A percentile compares a stretch with the other conserved stretches of the same genome.
Evolutionary conservation across 2,329 filamentous ascomycete genomes (phyloP).

Genomic region (Fusarium palustre): DNA sequence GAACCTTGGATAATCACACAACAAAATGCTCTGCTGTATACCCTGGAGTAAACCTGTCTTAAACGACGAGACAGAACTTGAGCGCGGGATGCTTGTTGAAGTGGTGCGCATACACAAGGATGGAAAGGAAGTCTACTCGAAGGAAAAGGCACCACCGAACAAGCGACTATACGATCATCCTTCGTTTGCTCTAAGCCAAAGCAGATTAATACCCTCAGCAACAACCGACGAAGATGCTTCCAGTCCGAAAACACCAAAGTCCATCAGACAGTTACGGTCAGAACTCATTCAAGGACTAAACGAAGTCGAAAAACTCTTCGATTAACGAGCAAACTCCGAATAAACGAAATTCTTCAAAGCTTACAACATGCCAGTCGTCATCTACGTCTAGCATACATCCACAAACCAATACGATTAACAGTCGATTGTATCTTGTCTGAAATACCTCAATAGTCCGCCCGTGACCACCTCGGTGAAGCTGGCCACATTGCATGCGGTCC

Average conservation of each 20-base stretch:
- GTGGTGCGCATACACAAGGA: constrained; percentile 13
- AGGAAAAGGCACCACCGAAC: not conserved
- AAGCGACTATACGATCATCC: constrained; percentile 15
- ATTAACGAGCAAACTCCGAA: not conserved
- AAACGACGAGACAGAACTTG: not conserved
- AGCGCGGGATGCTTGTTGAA: constrained; percentile 25
- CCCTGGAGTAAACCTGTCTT: not conserved
- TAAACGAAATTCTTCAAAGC: not conserved
- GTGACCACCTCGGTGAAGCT: constrained; percentile 32
- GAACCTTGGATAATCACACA: no score
- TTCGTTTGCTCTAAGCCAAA: not conserved
- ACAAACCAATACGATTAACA: constrained; percentile 39
- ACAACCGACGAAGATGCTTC: not conserved
- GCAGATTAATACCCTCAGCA: not conserved
- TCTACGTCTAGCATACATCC: constrained; percentile 33
- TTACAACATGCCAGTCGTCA: constrained; percentile 5
- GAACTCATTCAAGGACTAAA: constrained; percentile 3
- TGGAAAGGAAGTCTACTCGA: constrained; percentile 11
- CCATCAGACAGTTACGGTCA: not conserved
- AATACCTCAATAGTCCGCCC: constrained; percentile 35
- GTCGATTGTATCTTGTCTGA: constrained; percentile 35
- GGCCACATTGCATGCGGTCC: constrained; percentile 32
- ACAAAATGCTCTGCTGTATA: constrained; percentile 1
- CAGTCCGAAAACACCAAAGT: not conserved
- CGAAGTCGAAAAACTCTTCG: not conserved